Evolutionary conservation across 352 stramenopile genomes (phyloP), one percentile per base, ranked within the genome.

Genomic region (Pythium aristosporum): DNA sequence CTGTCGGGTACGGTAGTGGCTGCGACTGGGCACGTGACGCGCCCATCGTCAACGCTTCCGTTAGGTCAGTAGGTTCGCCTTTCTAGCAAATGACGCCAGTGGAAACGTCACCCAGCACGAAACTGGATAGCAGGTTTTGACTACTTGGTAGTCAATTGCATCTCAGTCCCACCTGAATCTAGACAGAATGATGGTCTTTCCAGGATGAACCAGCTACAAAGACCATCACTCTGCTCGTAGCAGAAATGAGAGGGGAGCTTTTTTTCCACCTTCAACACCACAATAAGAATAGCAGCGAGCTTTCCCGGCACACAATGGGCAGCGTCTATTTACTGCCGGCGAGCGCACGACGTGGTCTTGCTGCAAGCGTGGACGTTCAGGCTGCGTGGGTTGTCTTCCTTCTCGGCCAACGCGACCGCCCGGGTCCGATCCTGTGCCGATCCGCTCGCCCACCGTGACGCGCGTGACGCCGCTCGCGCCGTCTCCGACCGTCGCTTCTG

Each of bases 381-480:
- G 11, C 16, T 7, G 49, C 30, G 15, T 23, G 3, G 25, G 25
- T 30, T 30, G 44, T 25, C 20, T 23, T 4, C 44, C 6, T 20
- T 3, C 44, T 32, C n/a, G 43, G 43, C 43, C 43, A 21, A 5
- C 43, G 46, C 46, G 46, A 52, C 46, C 25, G 46, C 25, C 30
- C 20, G 1, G 25, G 25, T 30, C 25, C 25, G 25, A 30, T 30
- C 25, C 25, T 30, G 25, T 30, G n/a, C 25, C 25, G 25, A 30
- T 23, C 37, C 8, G 30, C 25, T 64, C 46, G 36, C 28, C 44
- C 54, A 66, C 57, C 42, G 51, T 66, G 64, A 71, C 51, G 51
- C 64, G 64, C 46, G 52, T 66, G 34, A 36, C 42, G 64, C 64
- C 57, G 34, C 32, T 60, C 36, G 13, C 39, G 12, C 10, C 41